A percentile compares a stretch with the other conserved stretches of the same genome.
Conservation (phyloP, 176 grass and related monocot species). For the Carex myosuroides region DNA sequence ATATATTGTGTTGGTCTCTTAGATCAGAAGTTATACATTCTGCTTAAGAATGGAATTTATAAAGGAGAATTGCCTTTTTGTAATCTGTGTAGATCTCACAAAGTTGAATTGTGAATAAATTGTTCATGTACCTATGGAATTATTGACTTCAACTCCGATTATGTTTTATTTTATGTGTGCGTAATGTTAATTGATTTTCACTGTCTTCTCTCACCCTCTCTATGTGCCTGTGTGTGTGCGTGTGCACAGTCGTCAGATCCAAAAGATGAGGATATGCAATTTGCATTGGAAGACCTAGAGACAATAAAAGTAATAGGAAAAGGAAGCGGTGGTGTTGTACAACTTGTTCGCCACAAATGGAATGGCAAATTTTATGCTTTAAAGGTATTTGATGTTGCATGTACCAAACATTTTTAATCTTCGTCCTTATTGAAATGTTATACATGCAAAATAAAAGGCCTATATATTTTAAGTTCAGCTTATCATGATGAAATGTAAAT, state of each 20-base stretch:
- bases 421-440: neutral
- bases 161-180: neutral
- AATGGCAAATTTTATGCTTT: constrained; percentile 73
- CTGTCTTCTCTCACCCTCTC: constrained; percentile 8
- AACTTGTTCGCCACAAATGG: constrained; percentile 91
- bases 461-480: neutral
- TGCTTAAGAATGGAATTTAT: neutral
- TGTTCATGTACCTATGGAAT: neutral
- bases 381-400: constrained; percentile 46
- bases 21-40: neutral
- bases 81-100: neutral
- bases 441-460: too few relatives aligned
- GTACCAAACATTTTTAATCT: neutral
- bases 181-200: neutral
- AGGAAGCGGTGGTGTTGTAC: constrained; percentile 88
- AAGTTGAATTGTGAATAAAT: neutral
- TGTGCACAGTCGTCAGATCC: constrained; percentile 38
- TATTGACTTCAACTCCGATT: neutral
- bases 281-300: constrained; percentile 80
- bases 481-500: neutral
- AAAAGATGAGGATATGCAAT: constrained; percentile 67
- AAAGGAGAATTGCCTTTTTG: neutral
- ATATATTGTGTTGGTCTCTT: neutral
- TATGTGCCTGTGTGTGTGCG: constrained; percentile 11
- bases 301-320: constrained; percentile 93